Percentiles rank a stretch among this genome's conserved stretches.
Conservation (phyloP, 345 rosid species). For the Hibiscus tridactylites region DNA sequence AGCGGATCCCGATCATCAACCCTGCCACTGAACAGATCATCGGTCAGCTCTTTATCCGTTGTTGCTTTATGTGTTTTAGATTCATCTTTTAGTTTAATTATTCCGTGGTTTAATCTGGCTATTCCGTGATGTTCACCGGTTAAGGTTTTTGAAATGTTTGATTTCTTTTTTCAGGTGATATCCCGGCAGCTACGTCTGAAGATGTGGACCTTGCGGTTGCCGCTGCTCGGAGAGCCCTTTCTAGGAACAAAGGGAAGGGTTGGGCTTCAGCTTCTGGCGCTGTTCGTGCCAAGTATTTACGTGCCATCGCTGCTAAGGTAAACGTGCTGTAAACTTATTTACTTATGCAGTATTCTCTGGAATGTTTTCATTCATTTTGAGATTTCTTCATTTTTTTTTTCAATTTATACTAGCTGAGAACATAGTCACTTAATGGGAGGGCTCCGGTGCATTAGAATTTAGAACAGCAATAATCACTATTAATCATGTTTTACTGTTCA, state of each 20-base stretch:
- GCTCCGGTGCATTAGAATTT: too few relatives aligned
- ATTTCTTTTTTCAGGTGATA: conserved; percentile 48
- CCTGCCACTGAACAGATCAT: conserved; percentile 75
- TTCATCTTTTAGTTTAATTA: background rate
- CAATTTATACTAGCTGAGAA: background rate
- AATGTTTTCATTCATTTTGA: background rate
- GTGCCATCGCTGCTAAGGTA: conserved; percentile 98
- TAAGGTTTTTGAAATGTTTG: background rate
- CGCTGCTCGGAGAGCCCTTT: conserved; percentile 71
- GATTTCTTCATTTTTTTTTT: background rate
- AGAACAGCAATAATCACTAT: too few relatives aligned
- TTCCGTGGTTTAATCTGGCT: background rate
- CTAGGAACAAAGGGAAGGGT: conserved; percentile 63
- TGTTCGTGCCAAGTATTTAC: conserved; percentile 78
- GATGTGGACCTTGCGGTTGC: conserved; percentile 91
- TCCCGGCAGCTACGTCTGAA: conserved; percentile 90
- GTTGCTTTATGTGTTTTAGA: background rate
- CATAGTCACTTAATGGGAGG: background rate
- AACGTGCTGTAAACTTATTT: background rate
- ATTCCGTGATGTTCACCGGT: background rate
- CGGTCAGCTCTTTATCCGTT: conserved; percentile 27
- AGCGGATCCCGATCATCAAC: conserved; percentile 63
- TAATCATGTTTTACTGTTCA: too few relatives aligned
- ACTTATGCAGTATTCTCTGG: background rate
- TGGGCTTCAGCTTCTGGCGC: conserved; percentile 82